A percentile compares a stretch with the other conserved stretches of the same genome.
These are phyloP conservation scores for Wickerhamomyces sp. DNA, from an alignment of 1,139 yeast genomes.

Conservation along the genomic window DNA sequence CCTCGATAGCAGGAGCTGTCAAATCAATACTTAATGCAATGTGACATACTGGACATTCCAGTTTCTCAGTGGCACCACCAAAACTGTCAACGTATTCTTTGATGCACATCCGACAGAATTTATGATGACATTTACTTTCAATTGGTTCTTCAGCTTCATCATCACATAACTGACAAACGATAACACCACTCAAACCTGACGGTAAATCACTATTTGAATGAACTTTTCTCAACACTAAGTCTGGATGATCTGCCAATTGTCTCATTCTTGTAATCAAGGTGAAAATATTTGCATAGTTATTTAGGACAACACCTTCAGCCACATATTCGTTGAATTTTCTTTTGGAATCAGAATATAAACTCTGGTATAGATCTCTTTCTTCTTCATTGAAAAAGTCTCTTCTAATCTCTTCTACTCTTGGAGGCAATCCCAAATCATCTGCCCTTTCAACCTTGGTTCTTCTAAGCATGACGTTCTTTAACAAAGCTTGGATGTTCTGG, in stretches of 20 bases:
- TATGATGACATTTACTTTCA: conserved; percentile 88
- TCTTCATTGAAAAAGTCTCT: conserved; percentile 87
- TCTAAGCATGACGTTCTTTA: conserved; percentile 81
- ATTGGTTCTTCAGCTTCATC: conserved; percentile 98
- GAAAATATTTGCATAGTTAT: conserved; percentile 91
- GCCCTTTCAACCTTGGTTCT: conserved; percentile 95
- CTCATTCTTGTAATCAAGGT: conserved; percentile 95
- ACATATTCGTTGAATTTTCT: conserved; percentile 68
- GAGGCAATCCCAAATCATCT: conserved; percentile 95
- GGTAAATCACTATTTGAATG: conserved; percentile 36
- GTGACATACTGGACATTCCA: conserved; percentile 95
- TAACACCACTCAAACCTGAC: conserved; percentile 43
- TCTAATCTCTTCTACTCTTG: conserved; percentile 84
- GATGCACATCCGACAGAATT: conserved; percentile 87
- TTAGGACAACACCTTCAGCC: conserved; percentile 72
- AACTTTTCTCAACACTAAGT: conserved; percentile 73
- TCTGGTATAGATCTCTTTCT: conserved; percentile 85
- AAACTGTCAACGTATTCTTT: conserved; percentile 84
- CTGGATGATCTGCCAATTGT: conserved; percentile 97
- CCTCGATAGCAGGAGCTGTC: conserved; percentile 81
- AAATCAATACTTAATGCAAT: conserved; percentile 86
- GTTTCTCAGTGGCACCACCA: conserved; percentile 52
- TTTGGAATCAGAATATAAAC: conserved; percentile 80
- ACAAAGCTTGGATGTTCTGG: conserved; percentile 63
- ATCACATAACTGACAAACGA: conserved; percentile 89